Evolutionary conservation across 306 rosid species (phyloP).

Genomic region (Quercus suber): DNA sequence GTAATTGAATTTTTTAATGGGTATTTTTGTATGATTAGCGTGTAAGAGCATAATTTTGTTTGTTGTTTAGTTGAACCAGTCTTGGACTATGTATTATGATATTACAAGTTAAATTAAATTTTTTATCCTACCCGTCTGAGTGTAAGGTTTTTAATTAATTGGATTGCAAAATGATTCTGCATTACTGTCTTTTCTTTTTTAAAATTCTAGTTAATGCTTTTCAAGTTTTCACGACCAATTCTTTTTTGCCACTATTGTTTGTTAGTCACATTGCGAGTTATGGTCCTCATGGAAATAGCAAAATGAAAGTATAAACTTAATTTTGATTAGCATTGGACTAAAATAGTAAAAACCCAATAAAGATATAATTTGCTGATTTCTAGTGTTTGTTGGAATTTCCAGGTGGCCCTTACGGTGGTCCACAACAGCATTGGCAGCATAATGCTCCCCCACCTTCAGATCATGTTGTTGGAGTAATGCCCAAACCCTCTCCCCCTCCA

Average conservation of each 20-base stretch:
- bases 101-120: neutral
- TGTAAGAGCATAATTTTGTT: neutral
- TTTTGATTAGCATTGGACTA: neutral
- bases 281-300: neutral
- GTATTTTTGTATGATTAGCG: neutral
- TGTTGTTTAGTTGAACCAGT: neutral
- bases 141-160: neutral
- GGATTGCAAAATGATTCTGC: neutral
- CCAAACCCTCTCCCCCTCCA: constrained; percentile 62
- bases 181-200: neutral
- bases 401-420: constrained; percentile 66
- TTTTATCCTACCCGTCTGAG: neutral
- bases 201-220: neutral
- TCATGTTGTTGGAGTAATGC: constrained; percentile 34
- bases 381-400: constrained; percentile 22
- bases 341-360: neutral
- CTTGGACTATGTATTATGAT: neutral
- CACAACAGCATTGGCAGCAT: constrained; percentile 60
- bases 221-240: neutral
- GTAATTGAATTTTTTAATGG: neutral
- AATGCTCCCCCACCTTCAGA: constrained; percentile 68
- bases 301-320: neutral
- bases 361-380: neutral
- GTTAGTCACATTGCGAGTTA: neutral
- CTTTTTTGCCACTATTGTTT: neutral